Percentiles rank a stretch among this genome's conserved stretches.
Evolutionary conservation across 306 rosid genomes (phyloP).

Genomic region (Neltuma alba): DNA sequence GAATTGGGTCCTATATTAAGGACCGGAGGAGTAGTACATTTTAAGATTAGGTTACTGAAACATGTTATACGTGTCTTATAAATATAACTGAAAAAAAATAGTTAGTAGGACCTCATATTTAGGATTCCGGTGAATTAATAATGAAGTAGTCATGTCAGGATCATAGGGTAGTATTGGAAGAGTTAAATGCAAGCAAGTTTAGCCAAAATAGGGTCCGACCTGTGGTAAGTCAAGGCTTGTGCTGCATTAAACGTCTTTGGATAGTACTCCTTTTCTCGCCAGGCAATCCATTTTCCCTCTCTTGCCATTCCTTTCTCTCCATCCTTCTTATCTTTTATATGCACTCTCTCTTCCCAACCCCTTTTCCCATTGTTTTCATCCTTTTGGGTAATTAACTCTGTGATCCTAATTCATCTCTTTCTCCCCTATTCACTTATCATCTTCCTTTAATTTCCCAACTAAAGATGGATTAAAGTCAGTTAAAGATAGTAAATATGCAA

Average conservation of each 20-base stretch:
- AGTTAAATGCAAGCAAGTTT: neutral
- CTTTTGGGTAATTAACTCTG: neutral
- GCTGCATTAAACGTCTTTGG: conserved; percentile 33
- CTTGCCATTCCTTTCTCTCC: conserved; percentile 19
- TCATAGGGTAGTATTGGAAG: neutral
- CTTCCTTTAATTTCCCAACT: no score
- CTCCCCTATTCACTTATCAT: no score
- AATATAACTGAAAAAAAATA: no score
- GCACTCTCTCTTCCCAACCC: neutral
- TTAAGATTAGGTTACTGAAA: no score
- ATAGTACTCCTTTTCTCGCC: conserved; percentile 21
- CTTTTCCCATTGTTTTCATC: neutral
- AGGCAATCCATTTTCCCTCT: conserved; percentile 34
- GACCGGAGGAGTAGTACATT: no score
- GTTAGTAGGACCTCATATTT: no score
- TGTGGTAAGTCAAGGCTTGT: conserved; percentile 7
- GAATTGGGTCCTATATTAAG: no score
- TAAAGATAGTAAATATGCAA: no score
- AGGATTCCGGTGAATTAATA: neutral
- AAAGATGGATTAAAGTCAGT: no score
- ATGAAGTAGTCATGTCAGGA: neutral
- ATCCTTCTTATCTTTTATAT: neutral
- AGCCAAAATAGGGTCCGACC: conserved; percentile 40
- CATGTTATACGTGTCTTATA: no score
- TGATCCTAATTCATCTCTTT: neutral